Conservation (phyloP, 257 asterid species). For the Gardenia jasminoides region DNA sequence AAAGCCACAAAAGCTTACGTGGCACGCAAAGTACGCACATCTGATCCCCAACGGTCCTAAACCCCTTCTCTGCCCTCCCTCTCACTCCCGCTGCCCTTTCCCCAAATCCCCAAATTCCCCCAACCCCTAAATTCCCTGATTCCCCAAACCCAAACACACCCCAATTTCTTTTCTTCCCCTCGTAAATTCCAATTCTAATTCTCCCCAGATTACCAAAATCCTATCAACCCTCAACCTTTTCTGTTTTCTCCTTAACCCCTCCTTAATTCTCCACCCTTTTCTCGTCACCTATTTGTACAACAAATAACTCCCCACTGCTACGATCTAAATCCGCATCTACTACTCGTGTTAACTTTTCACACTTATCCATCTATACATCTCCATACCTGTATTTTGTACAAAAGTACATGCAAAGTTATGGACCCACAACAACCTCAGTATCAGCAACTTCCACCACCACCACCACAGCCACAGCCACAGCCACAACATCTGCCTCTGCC, state of each 20-base stretch:
- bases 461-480: neutral
- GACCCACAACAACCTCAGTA: slow-evolving; percentile 7
- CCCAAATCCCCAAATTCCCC: neutral
- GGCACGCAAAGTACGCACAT: neutral
- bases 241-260: neutral
- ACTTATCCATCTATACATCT: neutral
- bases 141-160: neutral
- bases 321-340: neutral
- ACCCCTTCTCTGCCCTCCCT: neutral
- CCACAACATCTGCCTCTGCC: too few relatives aligned
- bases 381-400: neutral
- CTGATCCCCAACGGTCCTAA: neutral
- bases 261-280: neutral
- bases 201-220: neutral
- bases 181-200: neutral
- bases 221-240: neutral
- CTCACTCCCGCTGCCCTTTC: neutral
- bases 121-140: neutral
- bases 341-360: too few relatives aligned
- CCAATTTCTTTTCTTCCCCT: neutral
- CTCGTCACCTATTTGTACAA: neutral
- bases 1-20: neutral
- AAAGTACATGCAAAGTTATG: neutral
- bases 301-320: neutral
- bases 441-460: neutral